Conservation (phyloP, 257 asterid genomes). For the Nicotiana paniculata region DNA sequence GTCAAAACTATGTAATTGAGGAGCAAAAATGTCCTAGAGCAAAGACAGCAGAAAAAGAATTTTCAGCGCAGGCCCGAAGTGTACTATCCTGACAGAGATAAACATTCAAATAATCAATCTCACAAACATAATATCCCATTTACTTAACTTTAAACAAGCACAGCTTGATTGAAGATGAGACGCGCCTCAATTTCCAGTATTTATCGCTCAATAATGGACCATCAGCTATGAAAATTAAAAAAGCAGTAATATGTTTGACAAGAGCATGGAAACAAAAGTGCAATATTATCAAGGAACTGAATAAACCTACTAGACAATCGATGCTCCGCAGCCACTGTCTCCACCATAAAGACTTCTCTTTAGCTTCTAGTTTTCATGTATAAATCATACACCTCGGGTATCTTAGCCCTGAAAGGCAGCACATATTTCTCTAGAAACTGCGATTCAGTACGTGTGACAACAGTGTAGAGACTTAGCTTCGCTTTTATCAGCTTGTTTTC, state of each 20-base stretch:
- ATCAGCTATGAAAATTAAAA: neutral
- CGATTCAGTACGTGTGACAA: neutral
- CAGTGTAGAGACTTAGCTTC: neutral
- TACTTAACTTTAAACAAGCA: neutral
- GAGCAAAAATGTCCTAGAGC: no score
- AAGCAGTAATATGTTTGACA: neutral
- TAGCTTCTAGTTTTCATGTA: neutral
- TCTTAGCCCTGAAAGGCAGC: constrained; percentile 15
- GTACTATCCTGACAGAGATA: neutral
- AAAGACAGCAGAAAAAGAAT: neutral
- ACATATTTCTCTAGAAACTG: constrained; percentile 10
- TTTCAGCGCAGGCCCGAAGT: neutral
- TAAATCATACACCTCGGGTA: constrained; percentile 6
- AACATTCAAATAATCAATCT: neutral
- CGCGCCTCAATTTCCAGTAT: neutral
- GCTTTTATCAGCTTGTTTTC: neutral
- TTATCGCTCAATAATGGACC: neutral
- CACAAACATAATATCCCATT: neutral
- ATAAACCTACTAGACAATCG: neutral
- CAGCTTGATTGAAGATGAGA: neutral
- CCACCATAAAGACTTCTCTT: neutral
- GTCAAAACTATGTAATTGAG: neutral
- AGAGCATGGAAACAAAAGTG: neutral
- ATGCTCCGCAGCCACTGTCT: neutral
- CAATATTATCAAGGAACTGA: neutral